Evolutionary conservation across 148 eudicot genomes (phyloP), one percentile per base, ranked within the genome.

Genomic region (Persicaria tinctoria): DNA sequence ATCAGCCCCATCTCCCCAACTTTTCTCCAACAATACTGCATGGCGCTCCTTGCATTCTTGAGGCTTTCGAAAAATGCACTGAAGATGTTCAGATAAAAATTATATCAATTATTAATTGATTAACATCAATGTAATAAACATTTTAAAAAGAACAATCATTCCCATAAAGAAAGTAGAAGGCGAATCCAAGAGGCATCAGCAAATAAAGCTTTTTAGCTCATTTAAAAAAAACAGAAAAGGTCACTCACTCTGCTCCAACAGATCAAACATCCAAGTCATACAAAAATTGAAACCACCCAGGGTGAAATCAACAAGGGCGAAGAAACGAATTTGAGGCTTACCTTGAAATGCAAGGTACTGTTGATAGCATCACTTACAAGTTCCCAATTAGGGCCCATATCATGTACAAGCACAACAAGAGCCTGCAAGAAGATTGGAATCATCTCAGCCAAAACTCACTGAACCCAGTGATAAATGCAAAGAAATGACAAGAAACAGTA

Each of bases 331-430:
- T 1, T 63, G 51, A 32, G 49, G 74, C 48, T 57, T 80, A 92
- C 97, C 97, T 95, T 95, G 78, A 90, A 90, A 75, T 86, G 91
- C 83, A 95, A 82, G 74, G 91, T 90, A 83, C 87, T 85, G 83
- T 90, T 95, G 68, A 92, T 81, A 71, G 93, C 96, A 89, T 95
- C 97, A 79, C 96, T 90, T 54, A 95, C 87, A 80, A 95, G 92
- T 85, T 92, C 97, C 98, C 98, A 95, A 75, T 90, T 86, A 50
- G 98, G 98, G 81, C 98, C 98, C 89, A 95, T 83, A 84, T 95
- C 98, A 87, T 95, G 98, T 27, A 89, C 98, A 70, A 95, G 96
- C 78, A 95, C 98, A 79, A 95, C 90, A 84, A 95, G 98, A 48
- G 97, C 97, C 98, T 95, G 83, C 75, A 79, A 78, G 10, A 49